phyloP scores from a whole-genome alignment of 352 stramenopile species.

The Globisporangium cystogenes region DNA sequence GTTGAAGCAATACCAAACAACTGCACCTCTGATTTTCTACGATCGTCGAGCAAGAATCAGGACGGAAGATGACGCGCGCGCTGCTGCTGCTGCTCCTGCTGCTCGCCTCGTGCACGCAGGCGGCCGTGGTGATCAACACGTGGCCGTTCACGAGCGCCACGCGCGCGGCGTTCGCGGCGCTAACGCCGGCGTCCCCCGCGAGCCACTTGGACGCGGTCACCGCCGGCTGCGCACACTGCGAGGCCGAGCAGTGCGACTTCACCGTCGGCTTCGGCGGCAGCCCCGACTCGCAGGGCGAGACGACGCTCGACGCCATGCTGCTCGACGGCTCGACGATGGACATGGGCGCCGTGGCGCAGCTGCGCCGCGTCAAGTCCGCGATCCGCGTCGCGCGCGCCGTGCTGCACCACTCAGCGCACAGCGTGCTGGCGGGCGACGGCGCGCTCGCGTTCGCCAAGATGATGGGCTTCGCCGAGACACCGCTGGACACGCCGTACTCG shows the following conservation, averaged over 20 bases:
- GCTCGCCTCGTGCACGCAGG: constrained; percentile 1
- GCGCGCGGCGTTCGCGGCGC: constrained; percentile 45
- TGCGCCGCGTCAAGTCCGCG: constrained; percentile 77
- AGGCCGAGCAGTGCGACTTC: constrained; percentile 85
- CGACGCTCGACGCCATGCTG: constrained; percentile 90
- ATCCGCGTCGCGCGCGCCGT: constrained; percentile 82
- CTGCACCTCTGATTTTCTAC: too few species aligned
- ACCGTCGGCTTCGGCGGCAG: constrained; percentile 87
- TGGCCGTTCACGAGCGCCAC: constrained; percentile 80
- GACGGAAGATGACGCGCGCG: not conserved
- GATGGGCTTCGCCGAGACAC: constrained; percentile 84
- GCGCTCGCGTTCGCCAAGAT: constrained; percentile 87
- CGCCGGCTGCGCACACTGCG: constrained; percentile 67
- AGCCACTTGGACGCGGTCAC: constrained; percentile 59
- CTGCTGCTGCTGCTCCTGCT: not conserved
- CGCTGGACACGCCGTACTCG: constrained; percentile 63
- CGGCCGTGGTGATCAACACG: constrained; percentile 75
- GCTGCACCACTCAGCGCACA: constrained; percentile 87
- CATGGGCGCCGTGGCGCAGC: constrained; percentile 80
- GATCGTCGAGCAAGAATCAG: too few species aligned
- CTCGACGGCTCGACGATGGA: constrained; percentile 79
- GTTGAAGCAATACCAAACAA: too few species aligned
- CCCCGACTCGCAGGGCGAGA: constrained; percentile 81
- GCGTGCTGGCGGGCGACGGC: constrained; percentile 80
- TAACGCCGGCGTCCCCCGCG: constrained; percentile 10